Conservation (phyloP, 257 asterid genomes). For the Nicotiana knightiana region DNA sequence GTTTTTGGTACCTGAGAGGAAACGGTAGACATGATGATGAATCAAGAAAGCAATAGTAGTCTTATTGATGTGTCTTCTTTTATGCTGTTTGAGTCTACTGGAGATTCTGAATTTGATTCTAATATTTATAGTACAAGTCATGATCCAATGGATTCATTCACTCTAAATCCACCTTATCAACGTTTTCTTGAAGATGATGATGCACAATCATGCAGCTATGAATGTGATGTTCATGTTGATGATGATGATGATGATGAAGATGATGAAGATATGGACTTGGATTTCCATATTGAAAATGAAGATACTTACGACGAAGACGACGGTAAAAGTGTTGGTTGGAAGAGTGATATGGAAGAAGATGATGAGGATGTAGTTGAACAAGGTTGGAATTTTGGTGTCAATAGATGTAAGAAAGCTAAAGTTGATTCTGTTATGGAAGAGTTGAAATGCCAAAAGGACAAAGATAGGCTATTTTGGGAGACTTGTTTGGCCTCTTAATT, state of each 20-base stretch:
- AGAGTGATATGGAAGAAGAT: background rate
- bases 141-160: background rate
- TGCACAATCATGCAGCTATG: conserved; percentile 9
- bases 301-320: background rate
- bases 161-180: background rate
- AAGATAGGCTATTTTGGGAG: conserved; percentile 19
- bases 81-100: conserved; percentile 5
- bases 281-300: background rate
- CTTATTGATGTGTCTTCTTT: conserved; percentile 12
- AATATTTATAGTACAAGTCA: background rate
- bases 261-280: background rate
- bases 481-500: conserved; percentile 13
- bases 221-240: background rate
- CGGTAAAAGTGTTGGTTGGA: background rate
- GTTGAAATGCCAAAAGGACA: conserved; percentile 10
- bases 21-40: background rate
- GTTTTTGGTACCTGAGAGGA: background rate
- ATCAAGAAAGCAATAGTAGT: background rate
- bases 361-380: conserved; percentile 11
- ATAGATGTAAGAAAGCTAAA: background rate
- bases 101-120: conserved; percentile 13
- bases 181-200: conserved; percentile 10
- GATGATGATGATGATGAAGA: background rate
- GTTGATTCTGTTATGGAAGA: background rate
- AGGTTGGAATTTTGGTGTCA: background rate